Evolutionary conservation across 2,329 filamentous ascomycete species (phyloP).

Genomic region (Fusarium sp.): DNA sequence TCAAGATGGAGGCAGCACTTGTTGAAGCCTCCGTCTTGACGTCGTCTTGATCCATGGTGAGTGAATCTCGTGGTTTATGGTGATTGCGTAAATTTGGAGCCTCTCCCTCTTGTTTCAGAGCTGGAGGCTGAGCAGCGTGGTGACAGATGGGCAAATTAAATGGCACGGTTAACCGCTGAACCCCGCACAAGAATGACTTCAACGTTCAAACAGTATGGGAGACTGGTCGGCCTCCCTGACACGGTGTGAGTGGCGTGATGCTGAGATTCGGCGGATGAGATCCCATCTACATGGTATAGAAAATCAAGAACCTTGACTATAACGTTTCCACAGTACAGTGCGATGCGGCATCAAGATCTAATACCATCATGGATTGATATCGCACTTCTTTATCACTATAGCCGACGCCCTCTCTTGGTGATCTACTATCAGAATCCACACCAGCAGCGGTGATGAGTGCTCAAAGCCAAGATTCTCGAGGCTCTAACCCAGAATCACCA

Average conservation of each 20-base stretch:
- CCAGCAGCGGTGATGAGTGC: neutral
- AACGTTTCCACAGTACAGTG: neutral
- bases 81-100: neutral
- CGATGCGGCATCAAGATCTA: neutral
- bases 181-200: neutral
- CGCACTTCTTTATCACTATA: neutral
- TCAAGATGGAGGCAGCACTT: neutral
- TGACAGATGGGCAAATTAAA: neutral
- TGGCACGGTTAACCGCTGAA: neutral
- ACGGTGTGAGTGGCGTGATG: neutral
- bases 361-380: neutral
- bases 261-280: neutral
- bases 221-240: neutral
- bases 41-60: neutral
- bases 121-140: neutral
- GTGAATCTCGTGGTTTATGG: neutral
- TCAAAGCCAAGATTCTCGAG: neutral
- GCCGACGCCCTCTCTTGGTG: neutral
- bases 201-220: neutral
- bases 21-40: neutral
- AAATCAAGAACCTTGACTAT: neutral
- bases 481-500: neutral
- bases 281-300: neutral
- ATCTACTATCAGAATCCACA: neutral
- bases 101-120: neutral